Evolutionary conservation across 140 eudicot genomes (phyloP), one percentile per base, ranked within the genome.

Genomic region (Cichorium intybus): DNA sequence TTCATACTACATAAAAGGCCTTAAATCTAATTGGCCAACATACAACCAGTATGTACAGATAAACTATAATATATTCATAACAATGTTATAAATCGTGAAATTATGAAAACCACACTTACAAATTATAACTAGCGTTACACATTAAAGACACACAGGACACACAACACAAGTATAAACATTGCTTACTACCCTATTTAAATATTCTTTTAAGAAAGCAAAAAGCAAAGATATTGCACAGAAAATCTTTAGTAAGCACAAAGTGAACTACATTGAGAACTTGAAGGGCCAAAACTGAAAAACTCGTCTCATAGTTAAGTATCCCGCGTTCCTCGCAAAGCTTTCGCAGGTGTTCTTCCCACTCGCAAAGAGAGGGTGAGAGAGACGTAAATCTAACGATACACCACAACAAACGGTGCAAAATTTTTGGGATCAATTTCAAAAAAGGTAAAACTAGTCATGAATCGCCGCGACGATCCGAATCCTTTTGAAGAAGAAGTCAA

Each of bases 401-500:
- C 46, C 57, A 17, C 69, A 46, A 11, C 14, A 63, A 9, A 16
- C 46, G 28, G 45, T 63, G 57, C 68, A 24, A 43, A 17, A 45
- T 15, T 45, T 27, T 46, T 22, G 24, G 53, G 10, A 10, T 46
- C 45, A 47, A 15, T 46, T 63, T 10, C 45, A 48, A 20, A n/a
- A 59, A 24, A 31, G 35, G 31, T 21, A 11, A 56, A 59, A 29
- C 6, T 49, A 74, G 59, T 37, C 60, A 86, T 86, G 95, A 79
- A 71, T 76, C 86, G 86, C 16, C 64, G 81, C 54, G 79, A 83
- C 49, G 95, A 89, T 79, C 75, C 83, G 17, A 89, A 89, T 74
- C 92, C 97, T 0, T 87, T 82, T 74, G 90, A 71, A 29, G 97
- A 90, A 56, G 77, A 87, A 61, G 93, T 87, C 82, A 90, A 90